Conservation (phyloP, 129 eudicot genomes). For the Saussurea involucrata region DNA sequence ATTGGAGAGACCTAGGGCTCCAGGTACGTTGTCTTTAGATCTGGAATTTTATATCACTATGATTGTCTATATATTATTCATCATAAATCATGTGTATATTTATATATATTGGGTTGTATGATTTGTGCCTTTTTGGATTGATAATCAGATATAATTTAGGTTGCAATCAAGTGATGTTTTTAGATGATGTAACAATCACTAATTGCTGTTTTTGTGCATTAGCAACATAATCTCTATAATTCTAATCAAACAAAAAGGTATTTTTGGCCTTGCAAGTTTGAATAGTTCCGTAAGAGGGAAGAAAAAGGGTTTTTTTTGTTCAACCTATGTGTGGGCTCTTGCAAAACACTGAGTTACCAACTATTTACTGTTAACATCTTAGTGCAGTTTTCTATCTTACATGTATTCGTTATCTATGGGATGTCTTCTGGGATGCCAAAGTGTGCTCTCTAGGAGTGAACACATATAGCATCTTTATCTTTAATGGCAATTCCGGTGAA, state of each 20-base stretch:
- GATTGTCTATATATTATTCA: neutral
- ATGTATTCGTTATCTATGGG: no score
- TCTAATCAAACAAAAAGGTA: neutral
- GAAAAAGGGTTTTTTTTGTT: no score
- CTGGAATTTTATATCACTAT: neutral
- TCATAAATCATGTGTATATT: neutral
- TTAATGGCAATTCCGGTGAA: neutral
- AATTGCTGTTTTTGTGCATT: neutral
- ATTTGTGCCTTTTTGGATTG: neutral
- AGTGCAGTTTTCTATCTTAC: no score
- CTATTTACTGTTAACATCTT: no score
- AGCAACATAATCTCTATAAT: neutral
- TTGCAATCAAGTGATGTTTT: no score
- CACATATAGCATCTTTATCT: neutral
- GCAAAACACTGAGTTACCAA: no score
- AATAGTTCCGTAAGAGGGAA: no score
- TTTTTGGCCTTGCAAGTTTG: neutral
- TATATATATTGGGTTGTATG: neutral
- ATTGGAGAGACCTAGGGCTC: constrained; percentile 75
- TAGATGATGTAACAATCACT: no score
- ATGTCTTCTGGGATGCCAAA: neutral
- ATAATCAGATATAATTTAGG: neutral
- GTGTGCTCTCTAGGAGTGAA: neutral
- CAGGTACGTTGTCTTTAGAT: constrained; percentile 39
- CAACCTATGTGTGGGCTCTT: no score